Conservation (phyloP, 371 early-diverging fungal species). For the Syncephalastrum contaminatum region DNA sequence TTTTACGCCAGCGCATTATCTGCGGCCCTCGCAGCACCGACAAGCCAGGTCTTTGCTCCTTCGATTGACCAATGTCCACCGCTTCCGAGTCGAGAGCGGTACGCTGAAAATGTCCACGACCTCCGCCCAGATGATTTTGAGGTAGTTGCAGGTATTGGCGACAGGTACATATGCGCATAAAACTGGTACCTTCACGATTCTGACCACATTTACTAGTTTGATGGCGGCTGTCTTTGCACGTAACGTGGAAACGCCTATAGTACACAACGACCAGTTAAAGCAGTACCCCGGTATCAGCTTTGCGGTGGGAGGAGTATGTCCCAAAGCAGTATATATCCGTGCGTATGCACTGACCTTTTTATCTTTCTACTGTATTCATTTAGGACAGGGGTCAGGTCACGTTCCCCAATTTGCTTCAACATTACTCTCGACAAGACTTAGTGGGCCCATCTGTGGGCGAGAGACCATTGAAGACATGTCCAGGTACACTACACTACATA, state of each 20-base stretch:
- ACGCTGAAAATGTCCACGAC: conserved; percentile 17
- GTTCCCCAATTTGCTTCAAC: too few relatives aligned
- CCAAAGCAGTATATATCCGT: background rate
- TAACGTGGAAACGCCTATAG: conserved; percentile 22
- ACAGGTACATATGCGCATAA: conserved; percentile 25
- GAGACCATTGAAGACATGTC: too few relatives aligned
- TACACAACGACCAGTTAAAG: conserved; percentile 15
- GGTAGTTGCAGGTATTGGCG: conserved; percentile 22
- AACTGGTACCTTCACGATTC: background rate
- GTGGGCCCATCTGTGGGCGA: too few relatives aligned
- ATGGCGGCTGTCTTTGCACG: conserved; percentile 28
- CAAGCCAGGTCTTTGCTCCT: conserved; percentile 2
- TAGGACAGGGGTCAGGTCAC: too few relatives aligned
- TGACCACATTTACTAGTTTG: conserved; percentile 17
- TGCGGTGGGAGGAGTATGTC: conserved; percentile 32
- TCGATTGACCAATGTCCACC: conserved; percentile 6
- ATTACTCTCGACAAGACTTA: too few relatives aligned
- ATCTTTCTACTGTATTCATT: too few relatives aligned
- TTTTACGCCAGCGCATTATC: too few relatives aligned
- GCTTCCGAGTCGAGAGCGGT: background rate
- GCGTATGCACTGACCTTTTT: too few relatives aligned
- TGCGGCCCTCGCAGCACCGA: background rate
- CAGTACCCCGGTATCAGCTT: conserved; percentile 36
- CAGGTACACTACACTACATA: too few relatives aligned
- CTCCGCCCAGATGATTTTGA: conserved; percentile 19